These are phyloP conservation scores for Batkoa obscura DNA, from an alignment of 371 early-diverging fungal species.

Conservation along the genomic window DNA sequence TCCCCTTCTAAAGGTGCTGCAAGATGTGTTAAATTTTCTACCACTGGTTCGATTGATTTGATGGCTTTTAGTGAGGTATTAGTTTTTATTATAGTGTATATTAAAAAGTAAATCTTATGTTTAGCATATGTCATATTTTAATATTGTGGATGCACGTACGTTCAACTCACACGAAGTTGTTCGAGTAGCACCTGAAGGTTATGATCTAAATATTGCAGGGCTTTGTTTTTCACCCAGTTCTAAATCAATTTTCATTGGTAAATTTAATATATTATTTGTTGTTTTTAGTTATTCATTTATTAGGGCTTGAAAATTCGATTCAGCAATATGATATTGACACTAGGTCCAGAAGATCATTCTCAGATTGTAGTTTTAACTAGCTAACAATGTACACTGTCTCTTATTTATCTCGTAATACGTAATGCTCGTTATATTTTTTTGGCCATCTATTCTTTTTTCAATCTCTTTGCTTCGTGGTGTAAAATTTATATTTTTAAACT, in stretches of 20 bases:
- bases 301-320: neutral
- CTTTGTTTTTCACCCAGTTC: conserved; percentile 54
- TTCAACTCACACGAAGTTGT: conserved; percentile 47
- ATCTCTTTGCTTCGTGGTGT: too few species aligned
- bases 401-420: too few species aligned
- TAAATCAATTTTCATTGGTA: conserved; percentile 59
- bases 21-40: conserved; percentile 67
- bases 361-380: too few species aligned
- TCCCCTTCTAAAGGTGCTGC: conserved; percentile 59
- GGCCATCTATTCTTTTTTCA: too few species aligned
- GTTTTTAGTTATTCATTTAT: neutral
- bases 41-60: conserved; percentile 56
- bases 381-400: too few species aligned
- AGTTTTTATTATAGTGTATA: neutral
- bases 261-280: conserved; percentile 4
- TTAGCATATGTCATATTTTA: conserved; percentile 59
- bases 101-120: neutral
- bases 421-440: too few species aligned
- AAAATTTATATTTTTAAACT: too few species aligned
- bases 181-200: conserved; percentile 21
- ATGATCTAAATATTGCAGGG: conserved; percentile 65
- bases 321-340: neutral
- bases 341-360: too few species aligned
- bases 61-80: conserved; percentile 58
- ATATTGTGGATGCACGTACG: conserved; percentile 68